A percentile compares a stretch with the other conserved stretches of the same genome.
These are phyloP conservation scores for Komagataella kurtzmanii DNA, from an alignment of 805 yeast species.

Conservation along the genomic window DNA sequence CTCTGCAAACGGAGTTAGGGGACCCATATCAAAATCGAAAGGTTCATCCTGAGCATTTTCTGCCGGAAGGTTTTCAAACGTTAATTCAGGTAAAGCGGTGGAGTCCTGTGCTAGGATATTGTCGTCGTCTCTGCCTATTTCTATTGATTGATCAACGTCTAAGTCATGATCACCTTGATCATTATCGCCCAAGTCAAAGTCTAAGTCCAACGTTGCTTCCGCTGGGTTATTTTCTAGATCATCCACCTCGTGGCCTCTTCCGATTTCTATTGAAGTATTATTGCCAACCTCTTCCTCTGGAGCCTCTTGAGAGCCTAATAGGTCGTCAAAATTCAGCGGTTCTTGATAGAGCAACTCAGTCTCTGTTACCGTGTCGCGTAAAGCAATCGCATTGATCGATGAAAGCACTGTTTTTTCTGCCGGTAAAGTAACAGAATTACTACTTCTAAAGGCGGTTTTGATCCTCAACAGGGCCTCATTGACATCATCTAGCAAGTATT, in stretches of 20 bases:
- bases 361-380: slow-evolving; percentile 71
- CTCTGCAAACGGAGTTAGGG: slow-evolving; percentile 2
- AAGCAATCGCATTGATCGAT: slow-evolving; percentile 42
- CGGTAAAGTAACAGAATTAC: slow-evolving; percentile 40
- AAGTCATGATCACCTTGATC: slow-evolving; percentile 4
- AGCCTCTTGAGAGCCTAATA: slow-evolving; percentile 9
- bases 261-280: slow-evolving; percentile 56
- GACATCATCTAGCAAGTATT: slow-evolving; percentile 72
- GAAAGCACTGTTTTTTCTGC: slow-evolving; percentile 47
- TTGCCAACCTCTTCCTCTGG: slow-evolving; percentile 2
- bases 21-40: slow-evolving; percentile 1
- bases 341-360: slow-evolving; percentile 60
- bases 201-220: slow-evolving; percentile 17
- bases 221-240: slow-evolving; percentile 16
- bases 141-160: slow-evolving; percentile 29
- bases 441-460: slow-evolving; percentile 48
- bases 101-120: neutral
- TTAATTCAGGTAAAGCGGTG: slow-evolving; percentile 12
- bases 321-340: slow-evolving; percentile 31
- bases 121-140: slow-evolving; percentile 31
- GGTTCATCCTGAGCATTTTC: slow-evolving; percentile 5
- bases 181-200: slow-evolving; percentile 18
- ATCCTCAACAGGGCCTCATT: slow-evolving; percentile 60
- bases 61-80: slow-evolving; percentile 9
- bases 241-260: slow-evolving; percentile 32